Evolutionary conservation across 257 asterid species (phyloP).

Genomic region (Coffea canephora): DNA sequence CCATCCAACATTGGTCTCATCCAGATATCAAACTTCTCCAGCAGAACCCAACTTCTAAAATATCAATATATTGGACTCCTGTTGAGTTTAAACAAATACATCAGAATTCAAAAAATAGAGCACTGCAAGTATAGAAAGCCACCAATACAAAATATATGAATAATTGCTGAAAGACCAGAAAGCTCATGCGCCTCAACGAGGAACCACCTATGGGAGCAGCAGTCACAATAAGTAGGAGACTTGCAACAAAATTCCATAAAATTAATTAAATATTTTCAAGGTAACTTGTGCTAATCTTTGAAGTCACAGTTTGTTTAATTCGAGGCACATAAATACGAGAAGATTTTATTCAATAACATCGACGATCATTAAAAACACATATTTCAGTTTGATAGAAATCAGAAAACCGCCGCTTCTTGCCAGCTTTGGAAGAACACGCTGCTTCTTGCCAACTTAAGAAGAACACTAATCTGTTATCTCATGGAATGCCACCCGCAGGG

Average conservation of each 20-base stretch:
- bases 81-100: slow-evolving; percentile 11
- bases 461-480: neutral
- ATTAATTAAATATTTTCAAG: neutral
- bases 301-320: neutral
- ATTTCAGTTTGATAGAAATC: neutral
- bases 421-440: neutral
- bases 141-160: neutral
- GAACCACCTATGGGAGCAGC: neutral
- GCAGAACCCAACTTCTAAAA: neutral
- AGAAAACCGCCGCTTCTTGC: neutral
- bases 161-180: neutral
- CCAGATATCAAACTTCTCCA: slow-evolving; percentile 3
- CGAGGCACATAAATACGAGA: neutral
- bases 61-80: neutral
- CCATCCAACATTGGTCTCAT: neutral
- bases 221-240: neutral
- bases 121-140: slow-evolving; percentile 2
- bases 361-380: neutral
- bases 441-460: neutral
- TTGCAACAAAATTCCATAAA: neutral
- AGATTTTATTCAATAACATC: neutral
- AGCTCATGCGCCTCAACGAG: neutral
- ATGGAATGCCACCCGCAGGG: neutral
- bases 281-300: neutral
- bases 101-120: neutral